These are phyloP conservation scores for Marasmius fiardii DNA, from an alignment of 1,284 basidiomycete genomes.

Conservation along the genomic window DNA sequence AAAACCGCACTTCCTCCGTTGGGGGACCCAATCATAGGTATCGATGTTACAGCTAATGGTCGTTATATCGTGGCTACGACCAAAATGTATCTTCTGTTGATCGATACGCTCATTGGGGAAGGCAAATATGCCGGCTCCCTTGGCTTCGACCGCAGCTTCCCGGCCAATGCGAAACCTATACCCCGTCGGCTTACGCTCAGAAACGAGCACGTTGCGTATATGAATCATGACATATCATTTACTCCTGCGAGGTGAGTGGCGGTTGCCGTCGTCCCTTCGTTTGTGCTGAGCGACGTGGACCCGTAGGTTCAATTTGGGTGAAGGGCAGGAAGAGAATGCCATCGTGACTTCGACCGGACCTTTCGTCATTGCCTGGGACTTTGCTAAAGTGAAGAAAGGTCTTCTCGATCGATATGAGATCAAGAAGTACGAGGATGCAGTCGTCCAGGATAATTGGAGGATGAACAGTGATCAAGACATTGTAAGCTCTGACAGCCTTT, in stretches of 20 bases:
- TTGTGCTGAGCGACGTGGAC: not conserved
- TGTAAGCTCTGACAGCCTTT: conserved; percentile 42
- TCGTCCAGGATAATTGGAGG: conserved; percentile 96
- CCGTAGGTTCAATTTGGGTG: conserved; percentile 86
- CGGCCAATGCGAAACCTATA: conserved; percentile 89
- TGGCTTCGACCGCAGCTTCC: conserved; percentile 96
- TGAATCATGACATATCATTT: conserved; percentile 87
- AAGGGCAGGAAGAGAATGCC: conserved; percentile 86
- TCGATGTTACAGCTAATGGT: conserved; percentile 94
- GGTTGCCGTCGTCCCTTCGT: not conserved
- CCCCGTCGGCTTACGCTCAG: conserved; percentile 88
- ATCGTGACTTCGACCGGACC: conserved; percentile 97
- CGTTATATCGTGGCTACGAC: conserved; percentile 97
- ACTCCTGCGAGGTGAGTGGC: conserved; percentile 83
- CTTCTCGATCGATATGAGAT: conserved; percentile 91
- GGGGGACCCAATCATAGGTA: conserved; percentile 92
- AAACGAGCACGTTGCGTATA: conserved; percentile 92
- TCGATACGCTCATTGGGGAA: conserved; percentile 93
- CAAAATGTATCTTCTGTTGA: conserved; percentile 90
- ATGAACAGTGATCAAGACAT: conserved; percentile 96
- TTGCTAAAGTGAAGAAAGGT: conserved; percentile 92
- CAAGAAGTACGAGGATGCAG: conserved; percentile 92
- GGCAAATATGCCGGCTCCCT: conserved; percentile 84
- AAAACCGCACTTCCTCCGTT: conserved; percentile 98
- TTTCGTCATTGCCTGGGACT: conserved; percentile 96